A percentile compares a stretch with the other conserved stretches of the same genome.
These are phyloP conservation scores for Torulaspora franciscae DNA, from an alignment of 805 yeast species.

Conservation along the genomic window DNA sequence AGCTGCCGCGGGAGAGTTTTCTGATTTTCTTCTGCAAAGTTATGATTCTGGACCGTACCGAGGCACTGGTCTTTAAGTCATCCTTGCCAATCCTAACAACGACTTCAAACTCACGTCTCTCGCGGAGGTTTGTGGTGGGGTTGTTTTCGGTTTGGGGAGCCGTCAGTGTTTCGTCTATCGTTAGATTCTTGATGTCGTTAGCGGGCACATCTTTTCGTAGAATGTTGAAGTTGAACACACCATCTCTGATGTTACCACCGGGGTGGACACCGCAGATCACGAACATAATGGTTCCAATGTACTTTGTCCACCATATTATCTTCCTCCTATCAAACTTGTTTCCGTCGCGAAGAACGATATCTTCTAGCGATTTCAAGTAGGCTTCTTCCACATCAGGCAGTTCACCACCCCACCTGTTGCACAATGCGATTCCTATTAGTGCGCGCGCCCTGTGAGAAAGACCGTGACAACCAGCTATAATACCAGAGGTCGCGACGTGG, in stretches of 20 bases:
- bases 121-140: constrained; percentile 6
- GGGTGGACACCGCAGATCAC: constrained; percentile 78
- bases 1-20: constrained; percentile 47
- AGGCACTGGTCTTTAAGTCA: constrained; percentile 54
- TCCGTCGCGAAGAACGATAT: constrained; percentile 45
- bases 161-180: constrained; percentile 22
- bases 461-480: constrained; percentile 72
- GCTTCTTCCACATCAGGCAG: constrained; percentile 52
- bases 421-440: constrained; percentile 63
- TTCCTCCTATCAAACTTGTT: constrained; percentile 41
- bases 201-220: constrained; percentile 31
- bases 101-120: constrained; percentile 37
- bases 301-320: constrained; percentile 67
- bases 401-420: constrained; percentile 82
- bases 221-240: constrained; percentile 45
- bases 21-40: constrained; percentile 57
- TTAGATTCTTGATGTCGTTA: constrained; percentile 17
- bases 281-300: constrained; percentile 68
- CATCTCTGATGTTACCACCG: constrained; percentile 69
- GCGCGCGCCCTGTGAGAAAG: constrained; percentile 68
- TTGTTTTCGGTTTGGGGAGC: constrained; percentile 7
- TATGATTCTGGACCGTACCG: constrained; percentile 54
- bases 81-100: constrained; percentile 45
- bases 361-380: constrained; percentile 45
- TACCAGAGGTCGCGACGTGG: constrained; percentile 67